Conservation (phyloP, 176 grass and related monocot genomes). For the Avena atlantica region DNA sequence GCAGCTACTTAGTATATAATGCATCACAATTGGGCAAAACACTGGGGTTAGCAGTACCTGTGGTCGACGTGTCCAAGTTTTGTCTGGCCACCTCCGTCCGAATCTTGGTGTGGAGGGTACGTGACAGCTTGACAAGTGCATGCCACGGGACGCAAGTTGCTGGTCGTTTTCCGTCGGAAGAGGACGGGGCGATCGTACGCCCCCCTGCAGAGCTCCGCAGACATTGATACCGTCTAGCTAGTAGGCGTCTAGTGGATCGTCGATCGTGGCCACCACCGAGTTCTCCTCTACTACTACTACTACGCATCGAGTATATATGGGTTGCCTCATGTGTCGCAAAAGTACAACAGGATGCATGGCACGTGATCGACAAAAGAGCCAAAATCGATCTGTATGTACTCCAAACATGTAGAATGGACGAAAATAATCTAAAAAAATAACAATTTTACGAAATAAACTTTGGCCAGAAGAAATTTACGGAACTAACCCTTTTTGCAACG, state of each 20-base stretch:
- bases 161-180: background rate
- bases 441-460: too few relatives aligned
- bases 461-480: too few relatives aligned
- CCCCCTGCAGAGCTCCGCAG: background rate
- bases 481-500: too few relatives aligned
- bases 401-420: too few relatives aligned
- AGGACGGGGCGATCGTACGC: conserved; percentile 6
- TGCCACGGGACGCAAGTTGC: background rate
- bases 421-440: too few relatives aligned
- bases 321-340: background rate
- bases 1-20: too few relatives aligned
- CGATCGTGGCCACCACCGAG: background rate
- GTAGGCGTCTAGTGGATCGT: background rate
- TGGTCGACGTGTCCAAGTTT: conserved; percentile 28
- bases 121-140: conserved; percentile 36
- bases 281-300: background rate
- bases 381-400: background rate
- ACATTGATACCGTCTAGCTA: background rate
- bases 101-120: background rate
- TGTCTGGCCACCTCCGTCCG: conserved; percentile 14
- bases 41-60: too few relatives aligned
- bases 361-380: background rate
- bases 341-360: background rate
- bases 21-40: too few relatives aligned
- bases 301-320: background rate